Percentiles rank a stretch among this genome's conserved stretches.
Evolutionary conservation across 345 rosid genomes (phyloP).

Genomic region (Hevea brasiliensis): DNA sequence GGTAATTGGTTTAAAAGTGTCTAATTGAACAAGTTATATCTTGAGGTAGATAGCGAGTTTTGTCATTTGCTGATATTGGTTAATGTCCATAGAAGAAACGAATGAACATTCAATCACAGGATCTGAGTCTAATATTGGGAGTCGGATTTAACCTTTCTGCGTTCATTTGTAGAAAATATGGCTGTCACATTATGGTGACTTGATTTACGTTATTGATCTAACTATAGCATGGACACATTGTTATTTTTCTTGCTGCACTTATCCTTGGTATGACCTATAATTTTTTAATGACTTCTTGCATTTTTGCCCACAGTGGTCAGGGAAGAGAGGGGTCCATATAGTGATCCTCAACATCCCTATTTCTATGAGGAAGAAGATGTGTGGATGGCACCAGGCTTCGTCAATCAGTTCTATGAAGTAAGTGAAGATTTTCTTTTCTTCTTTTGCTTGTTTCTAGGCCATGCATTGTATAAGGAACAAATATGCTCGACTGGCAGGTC

Average conservation of each 20-base stretch:
- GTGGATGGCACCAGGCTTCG: conserved; percentile 99
- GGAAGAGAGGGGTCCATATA: conserved; percentile 87
- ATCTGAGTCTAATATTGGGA: not conserved
- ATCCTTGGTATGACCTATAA: not conserved
- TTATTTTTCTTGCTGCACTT: not conserved
- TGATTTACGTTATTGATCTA: not conserved
- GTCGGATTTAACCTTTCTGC: not conserved
- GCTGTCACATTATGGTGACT: not conserved
- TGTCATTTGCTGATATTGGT: too few relatives aligned
- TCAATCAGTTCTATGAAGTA: conserved; percentile 86
- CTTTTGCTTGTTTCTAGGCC: conserved; percentile 7
- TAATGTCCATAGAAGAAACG: not conserved
- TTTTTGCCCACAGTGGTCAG: conserved; percentile 66
- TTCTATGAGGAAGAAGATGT: conserved; percentile 90
- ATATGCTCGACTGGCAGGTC: conserved; percentile 47
- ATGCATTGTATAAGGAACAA: conserved; percentile 17
- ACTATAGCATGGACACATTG: not conserved
- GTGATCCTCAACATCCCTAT: conserved; percentile 27
- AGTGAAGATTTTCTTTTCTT: conserved; percentile 12
- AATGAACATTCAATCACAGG: not conserved
- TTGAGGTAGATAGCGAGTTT: not conserved
- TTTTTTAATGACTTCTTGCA: not conserved
- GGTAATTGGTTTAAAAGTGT: not conserved
- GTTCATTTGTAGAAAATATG: not conserved
- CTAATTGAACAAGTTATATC: not conserved